These are phyloP conservation scores for Infundibulicybe gibba DNA, from an alignment of 768 basidiomycete species.

Conservation along the genomic window DNA sequence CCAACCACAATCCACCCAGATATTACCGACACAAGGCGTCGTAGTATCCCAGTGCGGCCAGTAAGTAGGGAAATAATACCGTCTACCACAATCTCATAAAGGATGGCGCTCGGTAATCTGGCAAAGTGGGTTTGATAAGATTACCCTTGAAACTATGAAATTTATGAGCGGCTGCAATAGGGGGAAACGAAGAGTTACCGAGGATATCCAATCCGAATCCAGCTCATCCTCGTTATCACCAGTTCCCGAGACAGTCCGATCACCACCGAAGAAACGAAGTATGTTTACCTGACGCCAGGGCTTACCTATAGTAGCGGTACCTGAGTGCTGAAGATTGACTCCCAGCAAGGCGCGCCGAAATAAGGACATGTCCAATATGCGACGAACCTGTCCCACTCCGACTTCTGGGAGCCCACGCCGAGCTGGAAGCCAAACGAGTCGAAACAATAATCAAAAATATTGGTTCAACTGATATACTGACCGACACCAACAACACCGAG, in stretches of 20 bases:
- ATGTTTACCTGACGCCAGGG: constrained; percentile 1
- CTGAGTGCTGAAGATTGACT: constrained; percentile 4
- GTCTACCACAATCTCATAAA: background rate
- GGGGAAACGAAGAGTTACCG: constrained; percentile 49
- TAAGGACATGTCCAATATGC: constrained; percentile 72
- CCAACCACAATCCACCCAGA: constrained; percentile 29
- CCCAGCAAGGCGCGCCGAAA: constrained; percentile 71
- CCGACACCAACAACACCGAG: too few relatives aligned
- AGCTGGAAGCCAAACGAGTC: constrained; percentile 65
- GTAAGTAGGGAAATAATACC: background rate
- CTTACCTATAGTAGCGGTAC: too few relatives aligned
- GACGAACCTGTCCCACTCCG: constrained; percentile 69
- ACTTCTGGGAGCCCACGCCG: constrained; percentile 60
- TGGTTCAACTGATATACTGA: constrained; percentile 49
- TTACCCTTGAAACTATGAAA: constrained; percentile 3
- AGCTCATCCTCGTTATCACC: constrained; percentile 32
- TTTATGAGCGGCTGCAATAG: constrained; percentile 11
- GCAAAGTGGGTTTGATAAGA: constrained; percentile 25
- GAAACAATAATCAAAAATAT: constrained; percentile 63
- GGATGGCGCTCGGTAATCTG: constrained; percentile 14
- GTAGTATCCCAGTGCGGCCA: background rate
- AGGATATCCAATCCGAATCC: constrained; percentile 20
- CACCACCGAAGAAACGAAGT: constrained; percentile 49
- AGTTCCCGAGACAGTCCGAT: constrained; percentile 23
- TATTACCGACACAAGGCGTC: constrained; percentile 2